phyloP scores from a whole-genome alignment of 225 moss, liverwort and hornwort species.

The Asterella californica region DNA sequence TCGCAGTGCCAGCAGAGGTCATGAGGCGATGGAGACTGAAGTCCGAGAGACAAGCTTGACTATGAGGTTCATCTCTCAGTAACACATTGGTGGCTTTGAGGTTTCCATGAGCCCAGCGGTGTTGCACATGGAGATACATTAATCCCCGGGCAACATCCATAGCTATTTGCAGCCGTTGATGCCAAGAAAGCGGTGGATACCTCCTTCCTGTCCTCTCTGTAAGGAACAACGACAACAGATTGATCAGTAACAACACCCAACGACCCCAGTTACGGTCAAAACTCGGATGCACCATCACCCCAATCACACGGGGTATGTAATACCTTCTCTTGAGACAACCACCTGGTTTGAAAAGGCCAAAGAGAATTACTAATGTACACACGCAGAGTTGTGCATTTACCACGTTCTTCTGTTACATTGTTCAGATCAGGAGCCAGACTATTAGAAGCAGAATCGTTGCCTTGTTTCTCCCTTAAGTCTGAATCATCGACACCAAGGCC shows the following conservation, averaged over 20 bases:
- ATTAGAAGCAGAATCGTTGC: neutral
- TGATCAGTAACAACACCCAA: neutral
- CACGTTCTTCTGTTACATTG: neutral
- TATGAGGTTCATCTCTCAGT: conserved; percentile 57
- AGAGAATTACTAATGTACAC: neutral
- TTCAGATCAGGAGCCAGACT: neutral
- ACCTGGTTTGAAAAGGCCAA: neutral
- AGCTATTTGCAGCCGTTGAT: conserved; percentile 69
- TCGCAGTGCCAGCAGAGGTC: conserved; percentile 70
- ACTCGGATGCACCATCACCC: neutral
- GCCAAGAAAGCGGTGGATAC: conserved; percentile 60
- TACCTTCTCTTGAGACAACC: neutral
- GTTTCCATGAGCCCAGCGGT: conserved; percentile 78
- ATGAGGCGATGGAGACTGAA: conserved; percentile 83
- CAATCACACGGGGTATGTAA: neutral
- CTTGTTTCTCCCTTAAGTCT: neutral
- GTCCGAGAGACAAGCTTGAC: conserved; percentile 64
- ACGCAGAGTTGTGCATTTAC: neutral
- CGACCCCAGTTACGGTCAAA: neutral
- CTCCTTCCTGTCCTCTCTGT: conserved; percentile 59
- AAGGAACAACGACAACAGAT: neutral
- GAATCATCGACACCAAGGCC: neutral
- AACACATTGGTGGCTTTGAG: conserved; percentile 79
- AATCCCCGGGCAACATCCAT: conserved; percentile 69
- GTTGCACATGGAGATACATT: conserved; percentile 65